These are phyloP conservation scores for Ascoidea rubescens DNA, from an alignment of 805 yeast species.

Conservation along the genomic window DNA sequence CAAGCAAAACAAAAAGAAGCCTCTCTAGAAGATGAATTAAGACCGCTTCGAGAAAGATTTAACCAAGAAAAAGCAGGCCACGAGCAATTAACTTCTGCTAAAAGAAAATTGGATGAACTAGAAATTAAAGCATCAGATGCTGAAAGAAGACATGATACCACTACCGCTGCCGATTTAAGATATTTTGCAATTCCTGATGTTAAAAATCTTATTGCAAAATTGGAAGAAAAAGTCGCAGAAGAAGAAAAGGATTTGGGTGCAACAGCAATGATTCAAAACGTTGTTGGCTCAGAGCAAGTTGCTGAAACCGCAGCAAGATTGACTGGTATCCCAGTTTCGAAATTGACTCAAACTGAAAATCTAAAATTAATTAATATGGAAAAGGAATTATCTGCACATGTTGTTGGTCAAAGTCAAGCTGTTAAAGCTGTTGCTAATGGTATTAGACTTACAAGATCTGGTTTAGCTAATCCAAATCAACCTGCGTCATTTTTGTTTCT, in stretches of 20 bases:
- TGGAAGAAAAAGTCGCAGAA: conserved; percentile 68
- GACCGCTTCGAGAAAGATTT: conserved; percentile 76
- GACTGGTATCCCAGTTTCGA: conserved; percentile 93
- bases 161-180: conserved; percentile 88
- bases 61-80: conserved; percentile 81
- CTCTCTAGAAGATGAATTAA: conserved; percentile 69
- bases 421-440: conserved; percentile 95
- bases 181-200: conserved; percentile 96
- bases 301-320: conserved; percentile 95
- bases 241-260: conserved; percentile 50
- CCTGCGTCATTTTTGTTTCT: conserved; percentile 92
- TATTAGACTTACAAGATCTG: conserved; percentile 84
- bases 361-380: conserved; percentile 92
- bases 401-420: conserved; percentile 93
- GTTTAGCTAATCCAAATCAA: conserved; percentile 89
- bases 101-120: conserved; percentile 82
- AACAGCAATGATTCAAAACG: conserved; percentile 67
- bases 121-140: conserved; percentile 92
- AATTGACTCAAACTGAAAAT: conserved; percentile 91
- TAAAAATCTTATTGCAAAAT: conserved; percentile 53
- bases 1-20: conserved; percentile 72
- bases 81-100: conserved; percentile 78
- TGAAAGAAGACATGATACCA: conserved; percentile 91
- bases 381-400: conserved; percentile 61
- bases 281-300: conserved; percentile 82